Evolutionary conservation across 306 rosid genomes (phyloP).

Genomic region (Quillaja saponaria): DNA sequence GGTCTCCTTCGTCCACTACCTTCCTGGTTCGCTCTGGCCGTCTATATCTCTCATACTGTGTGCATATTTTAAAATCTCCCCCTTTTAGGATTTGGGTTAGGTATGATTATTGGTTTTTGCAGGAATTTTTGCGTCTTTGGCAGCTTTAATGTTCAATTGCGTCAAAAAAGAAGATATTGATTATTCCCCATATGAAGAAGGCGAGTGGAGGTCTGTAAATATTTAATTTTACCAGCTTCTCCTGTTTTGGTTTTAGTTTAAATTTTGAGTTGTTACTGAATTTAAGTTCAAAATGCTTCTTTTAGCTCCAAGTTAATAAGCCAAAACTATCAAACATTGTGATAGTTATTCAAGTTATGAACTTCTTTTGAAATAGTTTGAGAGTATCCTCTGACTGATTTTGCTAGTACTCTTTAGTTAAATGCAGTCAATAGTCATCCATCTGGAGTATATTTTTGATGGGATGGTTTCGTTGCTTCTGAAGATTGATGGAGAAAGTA

Average conservation of each 20-base stretch:
- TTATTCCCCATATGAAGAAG: slow-evolving; percentile 94
- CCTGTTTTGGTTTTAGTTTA: not conserved
- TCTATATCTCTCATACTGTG: not conserved
- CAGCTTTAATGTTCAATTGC: slow-evolving; percentile 98
- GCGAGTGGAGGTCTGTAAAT: slow-evolving; percentile 87
- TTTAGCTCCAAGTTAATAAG: slow-evolving; percentile 1
- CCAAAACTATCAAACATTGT: not conserved
- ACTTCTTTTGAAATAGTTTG: not conserved
- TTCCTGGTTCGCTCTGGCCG: slow-evolving; percentile 58
- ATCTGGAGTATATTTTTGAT: not conserved
- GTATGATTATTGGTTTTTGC: slow-evolving; percentile 25
- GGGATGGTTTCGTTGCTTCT: not conserved
- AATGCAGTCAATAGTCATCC: not conserved
- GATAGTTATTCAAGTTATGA: no score
- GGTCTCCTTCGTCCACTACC: slow-evolving; percentile 86
- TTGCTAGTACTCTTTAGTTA: no score
- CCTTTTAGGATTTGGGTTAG: slow-evolving; percentile 42
- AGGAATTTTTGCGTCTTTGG: slow-evolving; percentile 93
- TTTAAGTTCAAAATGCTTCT: not conserved
- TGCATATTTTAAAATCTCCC: not conserved
- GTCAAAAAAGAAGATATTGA: slow-evolving; percentile 94
- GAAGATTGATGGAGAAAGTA: not conserved
- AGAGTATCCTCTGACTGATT: not conserved
- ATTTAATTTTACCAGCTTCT: not conserved
- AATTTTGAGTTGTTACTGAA: not conserved